Evolutionary conservation across 2,329 filamentous ascomycete genomes (phyloP).

Genomic region (Gremmenia infestans): DNA sequence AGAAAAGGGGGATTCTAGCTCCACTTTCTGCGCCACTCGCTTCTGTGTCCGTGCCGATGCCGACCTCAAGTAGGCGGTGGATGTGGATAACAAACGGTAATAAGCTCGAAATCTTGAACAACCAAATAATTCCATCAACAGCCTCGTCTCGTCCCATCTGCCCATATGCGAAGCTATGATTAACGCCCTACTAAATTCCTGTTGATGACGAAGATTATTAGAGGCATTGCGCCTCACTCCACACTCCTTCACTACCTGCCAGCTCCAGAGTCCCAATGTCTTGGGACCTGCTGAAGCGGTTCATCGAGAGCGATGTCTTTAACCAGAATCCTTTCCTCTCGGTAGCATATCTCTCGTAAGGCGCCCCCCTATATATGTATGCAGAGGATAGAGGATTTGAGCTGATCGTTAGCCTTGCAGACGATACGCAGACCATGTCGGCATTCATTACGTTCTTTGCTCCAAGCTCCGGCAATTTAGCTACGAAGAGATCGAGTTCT

Average conservation of each 20-base stretch:
- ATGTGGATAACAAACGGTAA: background rate
- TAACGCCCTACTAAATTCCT: slow-evolving; percentile 10
- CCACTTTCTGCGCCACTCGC: background rate
- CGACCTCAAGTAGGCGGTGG: background rate
- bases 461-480: slow-evolving; percentile 84
- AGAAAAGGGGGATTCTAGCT: background rate
- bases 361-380: slow-evolving; percentile 15
- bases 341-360: slow-evolving; percentile 79
- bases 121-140: background rate
- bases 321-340: slow-evolving; percentile 86
- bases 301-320: slow-evolving; percentile 92
- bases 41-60: background rate
- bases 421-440: slow-evolving; percentile 84
- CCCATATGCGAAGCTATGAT: slow-evolving; percentile 20
- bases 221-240: slow-evolving; percentile 31
- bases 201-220: slow-evolving; percentile 31
- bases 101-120: background rate
- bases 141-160: slow-evolving; percentile 4
- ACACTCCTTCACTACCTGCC: slow-evolving; percentile 12
- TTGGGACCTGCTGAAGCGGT: slow-evolving; percentile 85
- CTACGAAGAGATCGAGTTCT: slow-evolving; percentile 91
- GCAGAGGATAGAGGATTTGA: background rate
- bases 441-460: slow-evolving; percentile 84
- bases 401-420: slow-evolving; percentile 39
- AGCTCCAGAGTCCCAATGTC: slow-evolving; percentile 46